phyloP scores from a whole-genome alignment of 1,139 yeast genomes.

The Blastobotrys ciferrii region DNA sequence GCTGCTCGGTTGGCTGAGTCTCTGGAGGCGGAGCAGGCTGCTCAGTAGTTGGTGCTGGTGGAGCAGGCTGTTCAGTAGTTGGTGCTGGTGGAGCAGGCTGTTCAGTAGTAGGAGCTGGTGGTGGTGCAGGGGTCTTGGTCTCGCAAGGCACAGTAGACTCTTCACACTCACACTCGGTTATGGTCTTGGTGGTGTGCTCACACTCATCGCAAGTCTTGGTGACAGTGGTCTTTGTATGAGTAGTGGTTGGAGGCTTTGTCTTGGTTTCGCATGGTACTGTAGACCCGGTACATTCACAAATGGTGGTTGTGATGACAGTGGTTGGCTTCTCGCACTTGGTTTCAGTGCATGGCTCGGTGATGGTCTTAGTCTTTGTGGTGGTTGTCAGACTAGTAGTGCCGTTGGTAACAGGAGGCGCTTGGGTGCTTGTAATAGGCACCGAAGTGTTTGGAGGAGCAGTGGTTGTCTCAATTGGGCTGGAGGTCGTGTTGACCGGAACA shows the following conservation, averaged over 20 bases:
- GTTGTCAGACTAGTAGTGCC: background rate
- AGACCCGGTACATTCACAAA: constrained; percentile 3
- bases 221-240: constrained; percentile 1
- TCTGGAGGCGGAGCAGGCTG: constrained; percentile 1
- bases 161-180: constrained; percentile 5
- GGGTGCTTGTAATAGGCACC: background rate
- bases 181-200: background rate
- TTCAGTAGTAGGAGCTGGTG: constrained; percentile 1
- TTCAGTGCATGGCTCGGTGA: constrained; percentile 1
- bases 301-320: background rate
- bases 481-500: background rate
- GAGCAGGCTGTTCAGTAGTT: background rate
- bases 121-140: constrained; percentile 2
- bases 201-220: constrained; percentile 2
- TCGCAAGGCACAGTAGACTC: constrained; percentile 1
- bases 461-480: background rate
- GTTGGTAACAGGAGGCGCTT: background rate
- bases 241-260: background rate
- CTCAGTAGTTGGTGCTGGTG: background rate
- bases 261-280: background rate
- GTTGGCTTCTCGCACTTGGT: background rate
- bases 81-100: background rate
- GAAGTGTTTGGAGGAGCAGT: constrained; percentile 5
- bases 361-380: constrained; percentile 5
- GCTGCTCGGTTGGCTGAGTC: background rate